Conservation (phyloP, 768 basidiomycete species). For the Russula compacta region DNA sequence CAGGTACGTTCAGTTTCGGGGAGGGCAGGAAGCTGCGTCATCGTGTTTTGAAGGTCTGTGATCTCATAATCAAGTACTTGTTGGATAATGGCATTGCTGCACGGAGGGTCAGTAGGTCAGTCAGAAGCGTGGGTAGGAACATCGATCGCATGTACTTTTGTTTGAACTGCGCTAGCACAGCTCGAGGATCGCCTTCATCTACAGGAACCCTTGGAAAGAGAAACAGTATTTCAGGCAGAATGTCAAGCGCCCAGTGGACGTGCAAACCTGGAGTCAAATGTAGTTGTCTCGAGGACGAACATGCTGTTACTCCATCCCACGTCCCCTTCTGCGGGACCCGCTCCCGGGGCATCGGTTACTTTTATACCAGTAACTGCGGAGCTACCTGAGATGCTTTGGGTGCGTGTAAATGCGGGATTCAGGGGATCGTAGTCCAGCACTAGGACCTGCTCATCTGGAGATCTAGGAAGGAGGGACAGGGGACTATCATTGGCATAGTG, state of each 20-base stretch:
- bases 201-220: conserved; percentile 12
- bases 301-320: conserved; percentile 47
- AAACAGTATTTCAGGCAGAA: not conserved
- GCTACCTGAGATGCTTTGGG: conserved; percentile 42
- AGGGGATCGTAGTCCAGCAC: conserved; percentile 60
- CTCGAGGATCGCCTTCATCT: conserved; percentile 41
- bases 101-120: not conserved
- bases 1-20: not conserved
- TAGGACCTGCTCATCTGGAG: conserved; percentile 60
- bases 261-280: conserved; percentile 38
- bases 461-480: conserved; percentile 49
- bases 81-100: conserved; percentile 46
- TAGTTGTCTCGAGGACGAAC: conserved; percentile 64
- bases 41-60: not conserved
- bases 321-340: conserved; percentile 41
- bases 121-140: not conserved
- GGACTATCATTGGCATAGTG: conserved; percentile 76
- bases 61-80: conserved; percentile 43
- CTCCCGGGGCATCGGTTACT: conserved; percentile 66
- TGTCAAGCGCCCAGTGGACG: not conserved
- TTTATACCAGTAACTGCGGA: conserved; percentile 49
- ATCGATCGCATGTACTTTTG: conserved; percentile 38
- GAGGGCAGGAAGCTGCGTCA: not conserved
- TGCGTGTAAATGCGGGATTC: conserved; percentile 31
- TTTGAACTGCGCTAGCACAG: conserved; percentile 54